Evolutionary conservation across 1,284 basidiomycete species (phyloP).

Genomic region (Neolentinus lepideus): DNA sequence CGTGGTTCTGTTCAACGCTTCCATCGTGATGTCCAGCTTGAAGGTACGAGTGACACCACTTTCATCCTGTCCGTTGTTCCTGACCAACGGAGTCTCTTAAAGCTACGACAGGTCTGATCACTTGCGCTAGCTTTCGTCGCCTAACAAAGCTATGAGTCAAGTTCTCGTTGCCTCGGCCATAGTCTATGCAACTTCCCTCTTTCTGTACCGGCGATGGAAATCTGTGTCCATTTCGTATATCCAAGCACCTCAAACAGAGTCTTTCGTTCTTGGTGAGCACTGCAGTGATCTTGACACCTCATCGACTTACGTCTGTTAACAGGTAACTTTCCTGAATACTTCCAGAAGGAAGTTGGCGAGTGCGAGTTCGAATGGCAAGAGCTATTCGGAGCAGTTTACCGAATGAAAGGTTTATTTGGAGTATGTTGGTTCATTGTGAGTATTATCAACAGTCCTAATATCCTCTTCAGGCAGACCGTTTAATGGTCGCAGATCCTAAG

Average conservation of each 20-base stretch:
- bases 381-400: conserved; percentile 39
- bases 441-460: neutral
- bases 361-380: conserved; percentile 45
- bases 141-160: neutral
- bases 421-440: conserved; percentile 20
- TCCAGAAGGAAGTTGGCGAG: conserved; percentile 40
- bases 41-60: neutral
- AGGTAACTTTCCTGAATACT: conserved; percentile 45
- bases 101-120: neutral
- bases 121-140: neutral
- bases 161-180: neutral
- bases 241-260: neutral
- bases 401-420: conserved; percentile 42
- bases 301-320: neutral
- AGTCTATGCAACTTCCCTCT: neutral
- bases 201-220: neutral
- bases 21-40: neutral
- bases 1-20: neutral
- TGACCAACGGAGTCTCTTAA: too few species aligned
- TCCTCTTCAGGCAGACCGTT: conserved; percentile 18
- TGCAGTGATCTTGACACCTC: neutral
- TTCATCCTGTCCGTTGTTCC: too few species aligned
- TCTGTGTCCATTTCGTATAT: neutral
- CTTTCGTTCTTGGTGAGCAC: neutral
- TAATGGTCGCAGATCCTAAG: conserved; percentile 20